Base-by-base conservation (phyloP, 2,329 filamentous ascomycete species). In the Claviceps pazoutovae region DNA sequence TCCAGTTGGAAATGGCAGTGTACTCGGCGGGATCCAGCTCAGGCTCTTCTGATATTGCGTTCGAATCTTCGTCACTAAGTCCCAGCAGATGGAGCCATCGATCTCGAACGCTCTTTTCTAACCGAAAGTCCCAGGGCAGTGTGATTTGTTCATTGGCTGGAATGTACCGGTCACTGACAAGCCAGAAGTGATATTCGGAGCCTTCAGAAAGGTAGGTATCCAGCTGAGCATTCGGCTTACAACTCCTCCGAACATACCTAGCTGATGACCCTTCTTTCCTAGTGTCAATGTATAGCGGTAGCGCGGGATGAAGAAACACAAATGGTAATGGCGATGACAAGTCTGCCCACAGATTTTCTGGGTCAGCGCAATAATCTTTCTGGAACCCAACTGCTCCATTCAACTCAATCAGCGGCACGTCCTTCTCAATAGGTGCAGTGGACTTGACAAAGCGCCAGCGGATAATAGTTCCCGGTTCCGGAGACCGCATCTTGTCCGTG, bases 281-380 rank as follows among this genome's bases (percentile, higher is more conserved):
- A 9, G 90, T 93, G 66, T 96, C 93, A 61, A 98, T 93, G 68
- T 90, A 95, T 13, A 98, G 78, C 0, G 91, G 91, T 8, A 97
- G 79, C 53, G 83, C 77, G 1, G 89, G 88, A 61, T 94, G 90
- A 67, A 97, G 91, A 64, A 90, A 88, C 23, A 91, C 85, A 59
- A 89, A 89, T 1, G 86, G 86, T 2, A 82, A 68, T 3, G 80
- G 79, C 3, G 77, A 79, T 14, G 73, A 76, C 11, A 86, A 67
- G 50, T 86, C 82, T 37, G 76, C 70, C 83, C 83, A 89, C 8
- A 81, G 73, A 58, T 86, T 88, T 34, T 74, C 74, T 1, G 76
- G 71, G 51, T 86, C 76, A 11, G 76, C 72, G 57, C 82, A 87
- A 58, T 89, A 89, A 53, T 84, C 78, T 48, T 82, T 81, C 58